Conservation (phyloP, 768 basidiomycete species). For the Favolaschia claudopus region DNA sequence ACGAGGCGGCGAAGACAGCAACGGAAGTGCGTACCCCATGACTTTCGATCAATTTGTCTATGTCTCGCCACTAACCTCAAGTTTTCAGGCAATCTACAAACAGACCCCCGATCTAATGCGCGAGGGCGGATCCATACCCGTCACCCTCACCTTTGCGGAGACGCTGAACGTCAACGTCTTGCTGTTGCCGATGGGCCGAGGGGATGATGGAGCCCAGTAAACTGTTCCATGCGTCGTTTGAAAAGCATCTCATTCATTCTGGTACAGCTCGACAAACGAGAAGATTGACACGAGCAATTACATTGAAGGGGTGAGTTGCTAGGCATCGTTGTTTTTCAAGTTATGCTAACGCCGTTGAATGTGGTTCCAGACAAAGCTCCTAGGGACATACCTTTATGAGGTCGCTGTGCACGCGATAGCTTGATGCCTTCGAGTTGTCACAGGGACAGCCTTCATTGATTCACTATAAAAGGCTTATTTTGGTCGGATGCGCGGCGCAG, state of each 20-base stretch:
- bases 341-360: not conserved
- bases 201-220: conserved; percentile 94
- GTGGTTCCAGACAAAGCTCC: conserved; percentile 60
- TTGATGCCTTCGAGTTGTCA: too few relatives aligned
- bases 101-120: conserved; percentile 83
- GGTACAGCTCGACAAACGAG: conserved; percentile 85
- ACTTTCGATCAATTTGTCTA: not conserved
- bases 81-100: conserved; percentile 63
- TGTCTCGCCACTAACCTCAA: not conserved
- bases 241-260: not conserved
- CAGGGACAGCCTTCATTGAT: too few relatives aligned
- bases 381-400: conserved; percentile 86
- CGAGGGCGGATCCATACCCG: conserved; percentile 95
- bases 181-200: conserved; percentile 91
- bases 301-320: conserved; percentile 72
- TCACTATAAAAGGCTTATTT: too few relatives aligned
- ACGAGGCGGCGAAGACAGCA: conserved; percentile 84
- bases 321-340: not conserved
- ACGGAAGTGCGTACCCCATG: conserved; percentile 63
- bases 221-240: conserved; percentile 28
- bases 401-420: too few relatives aligned
- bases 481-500: too few relatives aligned
- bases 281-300: conserved; percentile 93
- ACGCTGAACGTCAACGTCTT: conserved; percentile 86
- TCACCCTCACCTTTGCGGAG: conserved; percentile 94